These are phyloP conservation scores for Ceratobasidium sp. DNA, from an alignment of 1,284 basidiomycete genomes.

Conservation along the genomic window DNA sequence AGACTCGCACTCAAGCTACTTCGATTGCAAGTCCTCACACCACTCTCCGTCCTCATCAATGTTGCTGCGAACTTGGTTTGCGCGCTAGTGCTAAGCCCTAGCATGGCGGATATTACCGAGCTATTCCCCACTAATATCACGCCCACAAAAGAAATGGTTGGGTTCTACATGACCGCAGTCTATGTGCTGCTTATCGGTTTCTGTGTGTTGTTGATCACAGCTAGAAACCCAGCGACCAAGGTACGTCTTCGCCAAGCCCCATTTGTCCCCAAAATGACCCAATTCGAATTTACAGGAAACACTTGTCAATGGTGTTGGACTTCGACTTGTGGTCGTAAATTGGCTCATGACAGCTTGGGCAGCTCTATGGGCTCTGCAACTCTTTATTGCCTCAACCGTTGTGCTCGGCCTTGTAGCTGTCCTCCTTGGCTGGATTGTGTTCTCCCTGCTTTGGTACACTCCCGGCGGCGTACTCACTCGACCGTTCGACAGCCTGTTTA, in stretches of 20 bases:
- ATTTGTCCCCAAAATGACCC: too few species aligned
- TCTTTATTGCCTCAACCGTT: constrained; percentile 43
- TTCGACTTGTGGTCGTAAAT: constrained; percentile 60
- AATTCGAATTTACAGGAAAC: constrained; percentile 50
- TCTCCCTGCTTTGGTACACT: constrained; percentile 53
- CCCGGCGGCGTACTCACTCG: constrained; percentile 49
- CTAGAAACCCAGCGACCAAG: constrained; percentile 59
- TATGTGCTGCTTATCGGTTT: constrained; percentile 55
- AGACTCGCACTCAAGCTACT: constrained; percentile 51
- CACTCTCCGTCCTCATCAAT: constrained; percentile 54
- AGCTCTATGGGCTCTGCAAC: constrained; percentile 43
- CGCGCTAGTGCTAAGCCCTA: constrained; percentile 45
- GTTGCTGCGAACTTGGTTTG: constrained; percentile 48
- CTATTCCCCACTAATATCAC: constrained; percentile 58
- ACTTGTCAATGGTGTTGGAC: constrained; percentile 59
- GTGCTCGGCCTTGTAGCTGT: constrained; percentile 36
- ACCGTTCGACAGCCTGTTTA: constrained; percentile 48
- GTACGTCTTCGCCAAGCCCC: constrained; percentile 46
- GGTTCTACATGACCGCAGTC: constrained; percentile 55
- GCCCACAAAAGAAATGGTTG: constrained; percentile 56
- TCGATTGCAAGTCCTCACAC: constrained; percentile 57
- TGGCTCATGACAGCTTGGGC: constrained; percentile 61
- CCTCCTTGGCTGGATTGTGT: constrained; percentile 45
- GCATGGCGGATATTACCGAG: constrained; percentile 51
- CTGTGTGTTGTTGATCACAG: constrained; percentile 58